Evolutionary conservation across 2,329 filamentous ascomycete species (phyloP).

Genomic region (Alternaria arbusti): DNA sequence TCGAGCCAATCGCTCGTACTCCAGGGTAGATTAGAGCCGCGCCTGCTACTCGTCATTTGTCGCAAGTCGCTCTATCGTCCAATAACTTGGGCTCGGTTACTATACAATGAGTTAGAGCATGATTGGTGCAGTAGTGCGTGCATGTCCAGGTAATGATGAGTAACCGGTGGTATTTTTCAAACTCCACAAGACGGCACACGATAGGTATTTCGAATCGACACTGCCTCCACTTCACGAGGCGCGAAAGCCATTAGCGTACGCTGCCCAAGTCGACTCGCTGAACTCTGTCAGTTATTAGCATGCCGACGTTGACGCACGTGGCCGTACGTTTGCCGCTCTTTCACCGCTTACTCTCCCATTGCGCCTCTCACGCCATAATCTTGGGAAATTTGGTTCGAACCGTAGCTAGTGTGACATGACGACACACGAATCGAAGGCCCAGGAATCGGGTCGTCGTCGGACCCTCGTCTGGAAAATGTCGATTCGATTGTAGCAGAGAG

Average conservation of each 20-base stretch:
- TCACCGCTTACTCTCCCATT: background rate
- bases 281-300: background rate
- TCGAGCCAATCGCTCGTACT: background rate
- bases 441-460: background rate
- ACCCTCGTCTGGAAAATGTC: background rate
- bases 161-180: background rate
- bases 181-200: background rate
- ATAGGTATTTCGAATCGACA: background rate
- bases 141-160: background rate
- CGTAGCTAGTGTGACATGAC: background rate
- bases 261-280: background rate
- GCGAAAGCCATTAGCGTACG: background rate
- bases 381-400: background rate
- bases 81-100: background rate
- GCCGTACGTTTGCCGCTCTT: background rate
- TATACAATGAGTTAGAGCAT: background rate
- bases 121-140: background rate
- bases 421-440: background rate
- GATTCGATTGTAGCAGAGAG: background rate
- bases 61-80: background rate
- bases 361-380: background rate
- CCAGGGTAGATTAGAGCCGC: background rate
- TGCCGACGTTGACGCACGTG: background rate
- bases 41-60: background rate
- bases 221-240: background rate